phyloP scores from a whole-genome alignment of 495 filamentous ascomycete genomes.

The Chaetomium tenue region DNA sequence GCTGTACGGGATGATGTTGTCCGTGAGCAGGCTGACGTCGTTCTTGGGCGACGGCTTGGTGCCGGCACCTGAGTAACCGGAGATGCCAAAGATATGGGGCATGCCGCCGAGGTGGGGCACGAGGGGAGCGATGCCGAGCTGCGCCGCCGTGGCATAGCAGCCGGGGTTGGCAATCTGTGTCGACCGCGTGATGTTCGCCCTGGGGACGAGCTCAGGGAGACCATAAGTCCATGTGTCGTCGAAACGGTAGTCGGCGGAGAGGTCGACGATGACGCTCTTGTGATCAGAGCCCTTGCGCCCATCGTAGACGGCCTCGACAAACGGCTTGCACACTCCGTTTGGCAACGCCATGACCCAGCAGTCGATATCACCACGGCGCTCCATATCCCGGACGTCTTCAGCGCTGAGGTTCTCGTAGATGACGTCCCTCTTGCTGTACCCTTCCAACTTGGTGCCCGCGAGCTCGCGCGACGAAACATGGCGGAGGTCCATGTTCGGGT shows the following conservation, averaged over 20 bases:
- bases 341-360: constrained; percentile 98
- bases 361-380: constrained; percentile 86
- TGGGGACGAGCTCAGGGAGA: constrained; percentile 81
- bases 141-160: constrained; percentile 95
- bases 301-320: constrained; percentile 85
- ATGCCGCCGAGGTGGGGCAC: constrained; percentile 73
- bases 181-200: constrained; percentile 74
- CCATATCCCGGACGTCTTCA: constrained; percentile 90
- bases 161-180: constrained; percentile 92
- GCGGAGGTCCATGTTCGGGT: constrained; percentile 90
- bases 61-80: constrained; percentile 93
- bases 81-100: constrained; percentile 89
- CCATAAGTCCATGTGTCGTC: constrained; percentile 91
- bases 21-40: constrained; percentile 78
- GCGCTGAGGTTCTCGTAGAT: constrained; percentile 87
- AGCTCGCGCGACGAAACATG: constrained; percentile 96
- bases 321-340: constrained; percentile 96
- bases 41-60: constrained; percentile 97
- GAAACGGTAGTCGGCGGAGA: constrained; percentile 95
- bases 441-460: constrained; percentile 83
- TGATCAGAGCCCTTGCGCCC: constrained; percentile 55
- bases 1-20: constrained; percentile 91
- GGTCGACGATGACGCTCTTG: constrained; percentile 83
- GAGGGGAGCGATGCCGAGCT: constrained; percentile 84
- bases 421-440: constrained; percentile 90